Evolutionary conservation across 768 basidiomycete species (phyloP), one percentile per base, ranked within the genome.

Genomic region (Leccinum barrowsii): DNA sequence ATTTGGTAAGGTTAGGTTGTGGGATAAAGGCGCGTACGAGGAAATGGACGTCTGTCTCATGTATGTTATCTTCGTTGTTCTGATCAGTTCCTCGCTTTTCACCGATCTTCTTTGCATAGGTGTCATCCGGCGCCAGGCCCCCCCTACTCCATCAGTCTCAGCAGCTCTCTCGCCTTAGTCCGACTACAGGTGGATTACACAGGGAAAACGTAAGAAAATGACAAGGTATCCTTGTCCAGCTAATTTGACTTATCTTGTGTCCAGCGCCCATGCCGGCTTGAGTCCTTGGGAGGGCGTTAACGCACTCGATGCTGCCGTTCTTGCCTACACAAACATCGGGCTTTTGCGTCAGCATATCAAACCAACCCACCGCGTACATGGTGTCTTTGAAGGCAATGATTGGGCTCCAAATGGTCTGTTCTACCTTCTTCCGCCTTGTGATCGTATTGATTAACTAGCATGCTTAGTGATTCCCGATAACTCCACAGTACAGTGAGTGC

Each of bases 281-380:
- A 87, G 86, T 21, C 92, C 91, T 22, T 93, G 92, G 91, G 88
- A 92, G 70, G 92, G 90, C 2, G 79, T 77, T 59, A 93, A 94
- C 61, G 86, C 92, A 1, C 73, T 93, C 12, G 92, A 95, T 67
- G 93, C 93, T 1, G 91, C 90, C n/a, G 87, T 93, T 5, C 78
- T 92, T 3, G 87, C 89, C 4, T 94, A 94, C 67, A 87, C 82
- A 51, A 89, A 85, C 54, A 85, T 94, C 26, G 85, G 89, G 0
- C 84, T 85, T 7, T 78, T 94, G 24, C 83, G 93, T 15, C 93
- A 95, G 70, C 93, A 94, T 65, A 78, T 92, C 15, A 79, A 81
- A 54, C 90, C 93, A 0, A 85, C 85, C 0, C 83, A 87, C 61
- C 85, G 92, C 40, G 82, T 92, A 3, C 92, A 95, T 65, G 90